Conservation (phyloP, 345 rosid species). For the Eutrema heterophyllum region DNA sequence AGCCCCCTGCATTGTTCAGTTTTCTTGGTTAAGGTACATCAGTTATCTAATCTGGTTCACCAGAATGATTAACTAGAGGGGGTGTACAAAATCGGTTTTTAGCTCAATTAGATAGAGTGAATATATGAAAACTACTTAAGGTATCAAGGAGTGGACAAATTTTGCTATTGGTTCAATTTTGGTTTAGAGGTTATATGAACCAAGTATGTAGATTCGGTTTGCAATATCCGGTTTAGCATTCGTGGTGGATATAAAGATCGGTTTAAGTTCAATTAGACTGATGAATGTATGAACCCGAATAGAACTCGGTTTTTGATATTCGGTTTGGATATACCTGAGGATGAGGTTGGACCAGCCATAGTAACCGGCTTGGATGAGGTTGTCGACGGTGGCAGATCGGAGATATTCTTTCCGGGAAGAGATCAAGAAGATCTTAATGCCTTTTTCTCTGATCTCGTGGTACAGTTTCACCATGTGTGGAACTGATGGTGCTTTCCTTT, state of each 20-base stretch:
- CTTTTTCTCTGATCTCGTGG: conserved; percentile 57
- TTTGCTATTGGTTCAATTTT: not conserved
- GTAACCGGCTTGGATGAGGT: conserved; percentile 76
- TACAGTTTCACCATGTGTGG: conserved; percentile 49
- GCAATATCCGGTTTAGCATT: not conserved
- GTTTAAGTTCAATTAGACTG: not conserved
- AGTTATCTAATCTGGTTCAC: not conserved
- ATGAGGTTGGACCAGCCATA: conserved; percentile 74
- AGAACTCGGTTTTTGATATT: not conserved
- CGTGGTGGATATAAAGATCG: not conserved
- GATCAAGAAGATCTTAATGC: conserved; percentile 66
- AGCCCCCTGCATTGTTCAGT: conserved; percentile 44
- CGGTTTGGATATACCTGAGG: conserved; percentile 46
- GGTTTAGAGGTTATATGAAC: not conserved
- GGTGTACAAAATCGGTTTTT: conserved; percentile 4
- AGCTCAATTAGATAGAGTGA: not conserved
- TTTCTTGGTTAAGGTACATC: not conserved
- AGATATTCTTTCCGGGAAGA: conserved; percentile 71
- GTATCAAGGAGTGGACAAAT: not conserved
- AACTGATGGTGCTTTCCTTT: conserved; percentile 60
- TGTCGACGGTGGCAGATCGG: conserved; percentile 71
- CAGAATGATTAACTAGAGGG: not conserved
- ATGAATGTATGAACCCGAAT: not conserved
- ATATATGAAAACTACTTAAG: not conserved
- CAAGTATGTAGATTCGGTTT: not conserved